A percentile compares a stretch with the other conserved stretches of the same genome.
phyloP scores from a whole-genome alignment of 768 basidiomycete genomes.

The Serendipita sp. region DNA sequence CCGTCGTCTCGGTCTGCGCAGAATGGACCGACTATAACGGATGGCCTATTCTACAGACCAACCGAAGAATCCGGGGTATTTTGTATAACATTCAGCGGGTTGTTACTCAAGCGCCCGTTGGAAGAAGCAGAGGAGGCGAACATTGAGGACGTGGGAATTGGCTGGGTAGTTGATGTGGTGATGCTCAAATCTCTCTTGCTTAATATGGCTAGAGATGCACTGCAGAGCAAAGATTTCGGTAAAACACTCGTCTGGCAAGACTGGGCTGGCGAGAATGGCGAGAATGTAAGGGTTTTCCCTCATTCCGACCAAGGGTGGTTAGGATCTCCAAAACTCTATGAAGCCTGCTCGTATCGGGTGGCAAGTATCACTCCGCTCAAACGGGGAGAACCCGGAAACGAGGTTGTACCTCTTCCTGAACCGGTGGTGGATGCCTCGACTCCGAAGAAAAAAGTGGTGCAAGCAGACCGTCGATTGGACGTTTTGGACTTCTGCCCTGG shows the following conservation, averaged over 20 bases:
- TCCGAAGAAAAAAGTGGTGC: neutral
- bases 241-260: neutral
- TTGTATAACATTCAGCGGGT: neutral
- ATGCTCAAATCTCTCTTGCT: neutral
- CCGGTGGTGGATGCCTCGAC: neutral
- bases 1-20: neutral
- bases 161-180: neutral
- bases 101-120: neutral
- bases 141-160: neutral
- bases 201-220: neutral
- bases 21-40: neutral
- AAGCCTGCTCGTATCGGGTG: neutral
- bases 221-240: neutral
- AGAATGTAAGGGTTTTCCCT: neutral
- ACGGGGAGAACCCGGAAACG: neutral
- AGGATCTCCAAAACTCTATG: constrained; percentile 4
- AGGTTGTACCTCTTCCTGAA: neutral
- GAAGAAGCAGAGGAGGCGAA: neutral
- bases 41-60: neutral
- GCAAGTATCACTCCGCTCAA: neutral
- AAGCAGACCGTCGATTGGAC: constrained; percentile 3
- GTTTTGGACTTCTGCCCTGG: neutral
- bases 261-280: neutral
- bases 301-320: constrained; percentile 2
- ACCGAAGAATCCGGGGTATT: neutral